A percentile compares a stretch with the other conserved stretches of the same genome.
Conservation (phyloP, 441 rosid genomes). For the Erodium trifolium region DNA sequence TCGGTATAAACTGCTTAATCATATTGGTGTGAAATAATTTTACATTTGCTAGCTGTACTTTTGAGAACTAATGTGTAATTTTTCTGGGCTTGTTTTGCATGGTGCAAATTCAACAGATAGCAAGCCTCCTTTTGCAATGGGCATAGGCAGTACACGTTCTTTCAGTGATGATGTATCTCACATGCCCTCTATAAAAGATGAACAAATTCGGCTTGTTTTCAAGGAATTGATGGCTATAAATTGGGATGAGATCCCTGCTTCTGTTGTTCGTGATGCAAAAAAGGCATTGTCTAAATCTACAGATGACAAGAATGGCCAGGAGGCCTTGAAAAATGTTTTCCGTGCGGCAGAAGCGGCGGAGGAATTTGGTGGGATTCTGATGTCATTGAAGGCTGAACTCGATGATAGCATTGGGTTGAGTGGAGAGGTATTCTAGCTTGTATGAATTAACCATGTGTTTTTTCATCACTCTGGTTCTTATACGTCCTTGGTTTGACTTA, state of each 20-base stretch:
- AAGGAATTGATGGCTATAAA: constrained; percentile 78
- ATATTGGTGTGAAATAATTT: not conserved
- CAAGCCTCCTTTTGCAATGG: constrained; percentile 31
- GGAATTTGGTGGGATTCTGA: constrained; percentile 66
- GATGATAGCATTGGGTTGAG: constrained; percentile 79
- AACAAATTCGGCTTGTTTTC: constrained; percentile 44
- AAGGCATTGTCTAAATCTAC: constrained; percentile 45
- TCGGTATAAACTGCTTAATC: not conserved
- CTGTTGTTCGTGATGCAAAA: constrained; percentile 42
- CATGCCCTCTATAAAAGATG: constrained; percentile 56
- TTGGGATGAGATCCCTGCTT: constrained; percentile 64
- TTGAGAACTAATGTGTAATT: too few relatives aligned
- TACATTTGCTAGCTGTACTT: not conserved
- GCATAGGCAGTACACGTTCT: constrained; percentile 41
- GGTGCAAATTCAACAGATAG: constrained; percentile 32
- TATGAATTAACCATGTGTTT: not conserved
- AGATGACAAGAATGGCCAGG: constrained; percentile 70
- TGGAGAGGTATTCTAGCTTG: constrained; percentile 59
- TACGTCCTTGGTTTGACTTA: too few relatives aligned
- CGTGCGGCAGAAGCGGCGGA: constrained; percentile 83
- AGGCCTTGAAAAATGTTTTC: constrained; percentile 51
- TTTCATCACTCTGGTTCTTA: too few relatives aligned
- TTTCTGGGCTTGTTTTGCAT: constrained; percentile 4
- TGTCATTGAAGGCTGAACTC: constrained; percentile 68
- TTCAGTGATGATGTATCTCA: constrained; percentile 58